Base-by-base conservation (phyloP, 139 green algal genomes). In the Chlamydomonas sp. region DNA sequence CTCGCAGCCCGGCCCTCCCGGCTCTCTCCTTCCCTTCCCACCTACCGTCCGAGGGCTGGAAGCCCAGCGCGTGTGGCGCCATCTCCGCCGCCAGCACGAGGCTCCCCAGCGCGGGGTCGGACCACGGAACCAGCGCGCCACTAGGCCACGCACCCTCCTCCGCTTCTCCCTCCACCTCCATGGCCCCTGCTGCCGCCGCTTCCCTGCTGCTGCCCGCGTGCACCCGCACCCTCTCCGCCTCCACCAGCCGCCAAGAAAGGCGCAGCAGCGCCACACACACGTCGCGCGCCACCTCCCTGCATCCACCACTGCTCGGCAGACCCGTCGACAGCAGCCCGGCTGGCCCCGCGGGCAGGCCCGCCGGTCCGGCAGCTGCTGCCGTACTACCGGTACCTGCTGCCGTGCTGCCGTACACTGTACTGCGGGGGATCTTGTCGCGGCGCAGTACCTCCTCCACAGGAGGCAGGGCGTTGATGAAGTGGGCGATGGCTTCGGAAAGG, bases 41-140 rank as follows among this genome's bases (percentile, higher is more conserved):
- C 79, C 8, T 57, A 85, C 82, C 82, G 62, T 86, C 71, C 7
- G 82, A 72, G 5, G 82, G 17, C 5, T 67, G 31, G 2, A 81
- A 15, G 59, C 83, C 83, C 74, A 88, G 83, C 83, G 82, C 5
- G 5, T 88, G 72, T 1, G 83, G 83, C 61, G 83, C 83, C 73
- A 80, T 16, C 73, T 15, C 73, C 63, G 73, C 83, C 73, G 73
- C 73, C 73, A 88, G 15, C 1, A 66, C 31, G 67, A 82, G 18
- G n/a, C 82, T 88, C 7, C n/a, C 83, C 12, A 49, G 15, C 31
- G 78, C 73, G 49, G 63, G 61, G 66, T 88, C 83, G 15, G 31
- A 16, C 83, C 83, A 88, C 14, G 73, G 74, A 12, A 88, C 10
- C 16, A 88, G 83, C 73, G 83, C 83, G 67, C 79, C 69, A 10